Evolutionary conservation across 805 yeast species (phyloP).

Genomic region (Suhomyces sp.): DNA sequence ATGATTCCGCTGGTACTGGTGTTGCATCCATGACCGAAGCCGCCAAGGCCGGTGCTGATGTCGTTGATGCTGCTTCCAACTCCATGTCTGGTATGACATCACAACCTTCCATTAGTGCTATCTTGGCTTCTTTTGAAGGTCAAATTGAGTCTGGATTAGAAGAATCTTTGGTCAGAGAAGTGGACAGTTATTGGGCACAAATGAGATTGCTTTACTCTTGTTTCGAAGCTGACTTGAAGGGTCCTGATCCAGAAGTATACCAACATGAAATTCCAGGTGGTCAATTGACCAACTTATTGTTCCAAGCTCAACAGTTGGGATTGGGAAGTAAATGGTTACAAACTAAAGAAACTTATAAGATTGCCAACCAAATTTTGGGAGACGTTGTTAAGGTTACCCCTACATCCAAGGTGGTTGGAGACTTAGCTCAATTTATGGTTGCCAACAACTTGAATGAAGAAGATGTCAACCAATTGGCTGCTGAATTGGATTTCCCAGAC

Average conservation of each 20-base stretch:
- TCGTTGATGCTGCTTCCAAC: constrained; percentile 95
- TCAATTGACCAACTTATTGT: constrained; percentile 92
- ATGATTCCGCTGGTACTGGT: constrained; percentile 99
- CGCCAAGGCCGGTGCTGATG: constrained; percentile 96
- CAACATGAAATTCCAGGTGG: constrained; percentile 99
- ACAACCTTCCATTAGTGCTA: constrained; percentile 93
- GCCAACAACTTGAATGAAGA: constrained; percentile 83
- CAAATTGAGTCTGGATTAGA: constrained; percentile 72
- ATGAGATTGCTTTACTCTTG: constrained; percentile 95
- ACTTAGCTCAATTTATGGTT: constrained; percentile 99
- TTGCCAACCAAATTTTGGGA: constrained; percentile 88
- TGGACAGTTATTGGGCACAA: constrained; percentile 98
- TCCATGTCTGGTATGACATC: constrained; percentile 98
- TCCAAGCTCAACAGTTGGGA: constrained; percentile 99
- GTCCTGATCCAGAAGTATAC: constrained; percentile 99
- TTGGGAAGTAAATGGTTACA: constrained; percentile 95
- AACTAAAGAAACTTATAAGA: constrained; percentile 91
- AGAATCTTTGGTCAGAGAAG: constrained; percentile 66
- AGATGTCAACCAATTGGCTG: constrained; percentile 85
- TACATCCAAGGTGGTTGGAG: constrained; percentile 99
- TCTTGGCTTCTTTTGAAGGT: constrained; percentile 90
- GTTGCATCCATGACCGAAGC: constrained; percentile 95
- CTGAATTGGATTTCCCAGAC: constrained; percentile 95
- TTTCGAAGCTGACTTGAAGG: constrained; percentile 97
- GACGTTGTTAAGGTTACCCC: constrained; percentile 99